These are phyloP conservation scores for Triangularia setosa DNA, from an alignment of 2,329 filamentous ascomycete species.

Conservation along the genomic window DNA sequence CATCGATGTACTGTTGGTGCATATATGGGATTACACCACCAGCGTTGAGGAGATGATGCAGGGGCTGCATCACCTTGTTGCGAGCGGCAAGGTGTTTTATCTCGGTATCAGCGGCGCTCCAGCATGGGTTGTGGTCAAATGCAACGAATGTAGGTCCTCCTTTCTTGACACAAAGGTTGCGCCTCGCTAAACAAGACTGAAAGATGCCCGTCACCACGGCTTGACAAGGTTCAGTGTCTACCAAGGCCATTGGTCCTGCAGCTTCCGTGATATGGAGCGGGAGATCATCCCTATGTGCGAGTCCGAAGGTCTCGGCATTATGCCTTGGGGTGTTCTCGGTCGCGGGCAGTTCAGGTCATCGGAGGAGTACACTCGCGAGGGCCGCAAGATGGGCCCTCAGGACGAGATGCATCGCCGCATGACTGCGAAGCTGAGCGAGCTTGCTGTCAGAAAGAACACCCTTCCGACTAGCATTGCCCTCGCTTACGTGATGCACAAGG, in stretches of 20 bases:
- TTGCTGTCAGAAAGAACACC: constrained; percentile 44
- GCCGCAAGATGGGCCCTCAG: constrained; percentile 36
- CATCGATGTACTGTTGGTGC: constrained; percentile 58
- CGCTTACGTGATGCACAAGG: constrained; percentile 70
- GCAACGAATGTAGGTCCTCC: constrained; percentile 39
- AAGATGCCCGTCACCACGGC: constrained; percentile 54
- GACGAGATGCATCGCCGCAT: constrained; percentile 51
- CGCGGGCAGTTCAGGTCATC: constrained; percentile 37
- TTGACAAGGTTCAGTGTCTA: constrained; percentile 59
- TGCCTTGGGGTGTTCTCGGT: constrained; percentile 52
- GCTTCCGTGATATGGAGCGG: constrained; percentile 60
- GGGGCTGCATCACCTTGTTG: constrained; percentile 49
- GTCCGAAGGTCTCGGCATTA: constrained; percentile 50
- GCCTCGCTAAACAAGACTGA: too few species aligned
- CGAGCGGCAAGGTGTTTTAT: constrained; percentile 53
- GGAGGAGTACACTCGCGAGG: constrained; percentile 33
- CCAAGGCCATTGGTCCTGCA: constrained; percentile 60
- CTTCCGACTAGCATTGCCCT: constrained; percentile 50
- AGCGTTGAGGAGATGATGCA: constrained; percentile 58
- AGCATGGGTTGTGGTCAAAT: constrained; percentile 52
- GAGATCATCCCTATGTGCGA: constrained; percentile 66
- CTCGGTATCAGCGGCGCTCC: constrained; percentile 56
- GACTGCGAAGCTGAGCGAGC: constrained; percentile 44
- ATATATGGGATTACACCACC: constrained; percentile 55
- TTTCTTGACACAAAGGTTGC: too few species aligned